phyloP scores from a whole-genome alignment of 2,329 filamentous ascomycete genomes.

The Cladosporium sp. region DNA sequence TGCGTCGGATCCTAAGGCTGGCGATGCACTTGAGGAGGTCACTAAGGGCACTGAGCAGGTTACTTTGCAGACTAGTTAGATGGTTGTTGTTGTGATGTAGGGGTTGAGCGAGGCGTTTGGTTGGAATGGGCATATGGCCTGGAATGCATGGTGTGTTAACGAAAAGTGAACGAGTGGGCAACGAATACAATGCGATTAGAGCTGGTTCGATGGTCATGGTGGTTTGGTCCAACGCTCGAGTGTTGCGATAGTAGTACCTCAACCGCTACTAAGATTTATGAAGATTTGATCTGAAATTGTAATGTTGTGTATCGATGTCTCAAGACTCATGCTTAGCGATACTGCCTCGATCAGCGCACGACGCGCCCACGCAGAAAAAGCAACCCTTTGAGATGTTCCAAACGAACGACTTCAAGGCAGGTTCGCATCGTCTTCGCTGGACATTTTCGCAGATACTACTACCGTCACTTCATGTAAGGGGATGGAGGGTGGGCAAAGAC shows the following conservation, averaged over 20 bases:
- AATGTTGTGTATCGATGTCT: background rate
- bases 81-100: background rate
- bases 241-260: background rate
- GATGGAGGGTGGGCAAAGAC: background rate
- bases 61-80: conserved; percentile 42
- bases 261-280: background rate
- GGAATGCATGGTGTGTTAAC: conserved; percentile 7
- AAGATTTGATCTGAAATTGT: background rate
- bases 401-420: background rate
- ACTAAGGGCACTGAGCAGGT: conserved; percentile 48
- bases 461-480: background rate
- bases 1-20: conserved; percentile 33
- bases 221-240: background rate
- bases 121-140: background rate
- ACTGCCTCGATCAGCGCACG: background rate
- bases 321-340: background rate
- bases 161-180: background rate
- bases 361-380: background rate
- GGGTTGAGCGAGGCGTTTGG: conserved; percentile 17
- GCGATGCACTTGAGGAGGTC: conserved; percentile 47
- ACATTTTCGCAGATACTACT: background rate
- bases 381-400: background rate
- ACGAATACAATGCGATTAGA: background rate
- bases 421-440: no score
- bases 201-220: background rate